Evolutionary conservation across 129 eudicot species (phyloP), one percentile per base, ranked within the genome.

Genomic region (Pulicaria dysenterica): DNA sequence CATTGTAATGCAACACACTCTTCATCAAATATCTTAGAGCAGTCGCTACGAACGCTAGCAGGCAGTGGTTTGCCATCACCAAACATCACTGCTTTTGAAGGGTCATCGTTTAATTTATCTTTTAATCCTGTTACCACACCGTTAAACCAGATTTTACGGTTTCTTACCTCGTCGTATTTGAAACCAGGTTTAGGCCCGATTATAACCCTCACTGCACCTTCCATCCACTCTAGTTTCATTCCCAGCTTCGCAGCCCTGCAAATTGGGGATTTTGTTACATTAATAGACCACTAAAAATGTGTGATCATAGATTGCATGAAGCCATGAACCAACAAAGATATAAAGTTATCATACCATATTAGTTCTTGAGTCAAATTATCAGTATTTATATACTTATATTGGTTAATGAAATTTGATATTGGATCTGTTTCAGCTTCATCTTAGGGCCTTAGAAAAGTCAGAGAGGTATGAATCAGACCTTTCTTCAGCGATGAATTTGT

Each of bases 1-100:
- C 96, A 89, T 43, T 92, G 90, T 40, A 89, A 47, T 2, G 90
- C 88, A 53, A 84, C 68, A 56, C 92, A 84, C 70, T 87, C 96
- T 64, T 93, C 95, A 14, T 93, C 92, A 6, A 89, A 67, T 71
- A 90, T 85, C 45, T 70, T 80, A 13, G 74, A 70, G 49, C 87
- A 87, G 51, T 93, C 96, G 8, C 64, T 39, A 8, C 75, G 15
- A 16, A 80, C 58, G 51, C 79, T 75, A 47, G 76, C 76, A 1
- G 96, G 92, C 51, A 89, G 50, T 5, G 95, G 88, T 16, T 9
- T 80, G 4, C 92, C 98, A 71, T 93, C 90, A 5, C 95, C 83
- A 73, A 89, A 82, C 43, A 84, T 82, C 3, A 87, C 89, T 1
- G 85, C 87, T 73, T 89, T 89, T 9, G 69, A 68, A 34, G 89